Evolutionary conservation across 2,329 filamentous ascomycete species (phyloP).

Genomic region (Stachybotrys chlorohalonatus): DNA sequence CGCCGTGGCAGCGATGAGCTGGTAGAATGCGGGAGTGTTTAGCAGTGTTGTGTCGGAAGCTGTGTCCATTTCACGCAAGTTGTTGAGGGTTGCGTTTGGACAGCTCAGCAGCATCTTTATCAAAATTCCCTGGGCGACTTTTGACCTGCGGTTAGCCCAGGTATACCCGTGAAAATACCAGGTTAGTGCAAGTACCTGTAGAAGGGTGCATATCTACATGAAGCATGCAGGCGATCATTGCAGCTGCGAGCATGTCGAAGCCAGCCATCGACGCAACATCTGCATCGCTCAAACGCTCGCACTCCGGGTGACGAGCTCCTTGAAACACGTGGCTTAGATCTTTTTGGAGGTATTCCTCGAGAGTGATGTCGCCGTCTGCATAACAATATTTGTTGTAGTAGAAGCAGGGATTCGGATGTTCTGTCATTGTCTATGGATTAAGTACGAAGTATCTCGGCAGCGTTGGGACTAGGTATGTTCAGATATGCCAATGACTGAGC

Average conservation of each 20-base stretch:
- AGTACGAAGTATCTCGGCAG: too few species aligned
- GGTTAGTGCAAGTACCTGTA: not conserved
- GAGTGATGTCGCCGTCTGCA: not conserved
- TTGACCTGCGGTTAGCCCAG: not conserved
- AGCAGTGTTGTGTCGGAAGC: not conserved
- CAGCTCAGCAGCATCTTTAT: not conserved
- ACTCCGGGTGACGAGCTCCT: not conserved
- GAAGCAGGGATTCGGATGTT: too few species aligned
- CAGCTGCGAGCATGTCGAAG: not conserved
- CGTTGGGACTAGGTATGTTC: too few species aligned
- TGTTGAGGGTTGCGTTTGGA: not conserved
- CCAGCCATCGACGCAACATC: not conserved
- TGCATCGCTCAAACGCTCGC: not conserved
- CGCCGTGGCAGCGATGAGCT: not conserved
- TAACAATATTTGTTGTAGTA: too few species aligned
- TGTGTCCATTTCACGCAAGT: not conserved
- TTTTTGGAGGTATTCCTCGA: not conserved
- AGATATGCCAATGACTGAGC: too few species aligned
- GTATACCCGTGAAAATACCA: not conserved
- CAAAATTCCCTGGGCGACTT: not conserved
- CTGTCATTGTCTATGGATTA: too few species aligned
- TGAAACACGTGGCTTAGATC: not conserved
- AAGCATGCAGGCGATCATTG: not conserved
- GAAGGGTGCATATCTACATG: not conserved
- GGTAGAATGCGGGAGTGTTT: not conserved